phyloP scores from a whole-genome alignment of 2,329 filamentous ascomycete species.

The Fusarium sp. region DNA sequence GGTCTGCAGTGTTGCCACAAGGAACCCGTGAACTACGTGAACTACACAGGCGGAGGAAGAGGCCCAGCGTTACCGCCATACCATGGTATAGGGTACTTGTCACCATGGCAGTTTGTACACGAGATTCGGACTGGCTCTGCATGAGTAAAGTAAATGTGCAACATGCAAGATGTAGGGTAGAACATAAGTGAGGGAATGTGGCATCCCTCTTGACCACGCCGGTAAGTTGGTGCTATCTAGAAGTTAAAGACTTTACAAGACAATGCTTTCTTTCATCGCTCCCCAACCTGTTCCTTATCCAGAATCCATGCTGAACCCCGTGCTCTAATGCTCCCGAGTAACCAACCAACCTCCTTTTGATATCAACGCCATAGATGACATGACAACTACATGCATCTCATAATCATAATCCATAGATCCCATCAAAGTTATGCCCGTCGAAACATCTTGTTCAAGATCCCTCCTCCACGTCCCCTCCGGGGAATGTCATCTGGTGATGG shows the following conservation, averaged over 20 bases:
- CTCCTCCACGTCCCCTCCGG: conserved; percentile 43
- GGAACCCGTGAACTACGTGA: conserved; percentile 7
- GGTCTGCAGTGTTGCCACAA: conserved; percentile 16
- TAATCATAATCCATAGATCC: conserved; percentile 3
- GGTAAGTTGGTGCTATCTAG: neutral
- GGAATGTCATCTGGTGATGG: conserved; percentile 33
- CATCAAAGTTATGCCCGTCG: conserved; percentile 38
- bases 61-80: neutral
- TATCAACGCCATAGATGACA: conserved; percentile 6
- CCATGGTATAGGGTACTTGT: neutral
- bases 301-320: neutral
- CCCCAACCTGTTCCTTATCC: neutral
- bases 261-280: neutral
- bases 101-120: neutral
- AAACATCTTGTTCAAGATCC: conserved; percentile 51
- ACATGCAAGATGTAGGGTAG: neutral
- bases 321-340: neutral
- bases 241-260: neutral
- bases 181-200: neutral
- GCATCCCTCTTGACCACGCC: neutral
- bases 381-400: neutral
- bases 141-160: neutral
- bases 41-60: neutral
- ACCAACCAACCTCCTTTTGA: neutral
- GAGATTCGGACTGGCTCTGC: neutral